Evolutionary conservation across 179 eudicot genomes (phyloP), one percentile per base, ranked within the genome.

Genomic region (Silene noctiflora): DNA sequence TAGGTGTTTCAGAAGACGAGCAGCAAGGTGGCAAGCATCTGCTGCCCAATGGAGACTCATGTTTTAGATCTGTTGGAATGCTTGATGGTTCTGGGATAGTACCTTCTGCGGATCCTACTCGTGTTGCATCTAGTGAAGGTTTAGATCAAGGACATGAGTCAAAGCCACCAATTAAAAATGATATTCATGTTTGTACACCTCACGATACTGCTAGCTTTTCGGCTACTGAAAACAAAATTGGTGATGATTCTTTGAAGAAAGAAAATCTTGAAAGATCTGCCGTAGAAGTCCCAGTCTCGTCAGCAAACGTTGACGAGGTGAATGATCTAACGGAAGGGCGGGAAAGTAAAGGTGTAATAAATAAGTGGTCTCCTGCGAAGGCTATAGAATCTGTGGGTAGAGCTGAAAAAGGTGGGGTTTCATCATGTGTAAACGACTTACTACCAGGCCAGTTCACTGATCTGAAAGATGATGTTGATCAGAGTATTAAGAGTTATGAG

Each of bases 391-490:
- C 79, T n/a, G 16, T 67, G 21, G 70, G 33, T 65, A 66, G 67
- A 29, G 17, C 33, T 66, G 73, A 74, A 29, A 58, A 35, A 4
- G 67, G 29, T 48, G 29, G 31, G 58, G 73, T 74, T 77, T 51
- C 78, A 62, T 35, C 70, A 24, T 39, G 74, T 19, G 56, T 72
- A 17, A 53, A 60, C 58, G 25, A 65, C 33, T 60, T 63, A 78
- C 55, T 56, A 19, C 62, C 67, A n/a, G 67, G 77, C 62, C 79
- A n/a, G 81, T 72, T 72, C 10, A 55, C 17, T 3, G 75, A 72
- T 29, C 10, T 55, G 39, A 72, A 25, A 29, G 68, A 71, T 56
- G 73, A 75, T 24, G 48, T 22, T 17, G 74, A 16, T 25, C 51
- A 68, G 60, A 42, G 42, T 25, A 61, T 29, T 60, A 58, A 11